These are phyloP conservation scores for Takashimella tepidaria DNA, from an alignment of 1,284 basidiomycete species.

Conservation along the genomic window DNA sequence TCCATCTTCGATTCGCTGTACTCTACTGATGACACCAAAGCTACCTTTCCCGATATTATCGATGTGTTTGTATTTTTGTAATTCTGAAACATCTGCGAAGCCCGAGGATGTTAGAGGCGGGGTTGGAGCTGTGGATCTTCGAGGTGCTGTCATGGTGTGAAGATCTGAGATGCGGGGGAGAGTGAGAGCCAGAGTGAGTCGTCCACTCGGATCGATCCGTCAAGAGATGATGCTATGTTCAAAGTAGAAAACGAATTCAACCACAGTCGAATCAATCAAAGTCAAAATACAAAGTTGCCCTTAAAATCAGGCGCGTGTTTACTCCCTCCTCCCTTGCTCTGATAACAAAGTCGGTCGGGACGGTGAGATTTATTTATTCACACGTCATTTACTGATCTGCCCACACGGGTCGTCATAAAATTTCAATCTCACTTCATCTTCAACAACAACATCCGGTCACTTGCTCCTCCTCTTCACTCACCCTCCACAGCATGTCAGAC, in stretches of 20 bases:
- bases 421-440: no score
- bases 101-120: conserved; percentile 11
- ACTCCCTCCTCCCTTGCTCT: background rate
- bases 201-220: background rate
- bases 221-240: no score
- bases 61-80: conserved; percentile 76
- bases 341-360: no score
- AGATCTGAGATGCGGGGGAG: background rate
- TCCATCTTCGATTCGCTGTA: conserved; percentile 76
- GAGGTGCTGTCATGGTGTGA: conserved; percentile 5
- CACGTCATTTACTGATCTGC: no score
- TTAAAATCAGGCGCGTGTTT: conserved; percentile 12
- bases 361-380: no score
- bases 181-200: background rate
- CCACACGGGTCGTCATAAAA: no score
- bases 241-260: no score
- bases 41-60: conserved; percentile 95
- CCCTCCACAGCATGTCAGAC: conserved; percentile 10
- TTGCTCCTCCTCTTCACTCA: conserved; percentile 10
- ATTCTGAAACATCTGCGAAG: conserved; percentile 46
- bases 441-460: no score
- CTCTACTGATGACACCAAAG: conserved; percentile 94
- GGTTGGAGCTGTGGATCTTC: conserved; percentile 2
- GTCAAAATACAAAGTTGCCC: background rate
- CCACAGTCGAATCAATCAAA: background rate